Percentiles rank a stretch among this genome's conserved stretches.
phyloP scores from a whole-genome alignment of 306 rosid species.

The Cucurbita ficifolia region DNA sequence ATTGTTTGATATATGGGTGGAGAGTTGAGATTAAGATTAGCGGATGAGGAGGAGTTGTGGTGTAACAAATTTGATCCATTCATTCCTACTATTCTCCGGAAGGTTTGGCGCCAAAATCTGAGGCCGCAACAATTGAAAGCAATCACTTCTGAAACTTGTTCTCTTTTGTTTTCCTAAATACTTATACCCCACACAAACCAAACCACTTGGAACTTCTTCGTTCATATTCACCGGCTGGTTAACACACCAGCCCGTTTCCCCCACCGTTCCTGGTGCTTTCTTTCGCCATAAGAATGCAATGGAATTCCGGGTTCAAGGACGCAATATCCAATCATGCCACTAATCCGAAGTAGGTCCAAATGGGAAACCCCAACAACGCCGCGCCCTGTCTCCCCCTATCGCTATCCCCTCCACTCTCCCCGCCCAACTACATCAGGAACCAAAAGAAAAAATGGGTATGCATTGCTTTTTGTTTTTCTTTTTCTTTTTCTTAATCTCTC shows the following conservation, averaged over 20 bases:
- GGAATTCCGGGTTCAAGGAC: neutral
- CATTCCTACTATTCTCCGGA: no score
- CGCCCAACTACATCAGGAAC: conserved; percentile 27
- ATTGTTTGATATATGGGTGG: no score
- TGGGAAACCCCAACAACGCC: conserved; percentile 21
- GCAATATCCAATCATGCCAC: conserved; percentile 35
- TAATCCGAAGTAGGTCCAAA: conserved; percentile 14
- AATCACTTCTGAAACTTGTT: no score
- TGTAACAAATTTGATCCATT: no score
- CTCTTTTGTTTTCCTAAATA: no score
- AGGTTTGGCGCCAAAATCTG: no score
- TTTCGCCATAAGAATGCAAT: conserved; percentile 1
- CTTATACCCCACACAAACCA: no score
- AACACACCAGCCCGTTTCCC: no score
- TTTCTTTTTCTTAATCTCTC: neutral
- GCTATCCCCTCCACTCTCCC: neutral
- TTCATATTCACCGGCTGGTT: neutral
- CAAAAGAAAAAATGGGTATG: conserved; percentile 59
- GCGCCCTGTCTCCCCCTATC: neutral
- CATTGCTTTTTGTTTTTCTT: neutral
- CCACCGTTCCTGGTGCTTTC: neutral
- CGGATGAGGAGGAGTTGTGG: no score
- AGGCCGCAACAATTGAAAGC: no score
- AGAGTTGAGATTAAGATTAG: no score
- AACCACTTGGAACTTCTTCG: no score